Percentiles rank a stretch among this genome's conserved stretches.
These are phyloP conservation scores for Leptodermis oblonga DNA, from an alignment of 257 asterid species.

Conservation along the genomic window DNA sequence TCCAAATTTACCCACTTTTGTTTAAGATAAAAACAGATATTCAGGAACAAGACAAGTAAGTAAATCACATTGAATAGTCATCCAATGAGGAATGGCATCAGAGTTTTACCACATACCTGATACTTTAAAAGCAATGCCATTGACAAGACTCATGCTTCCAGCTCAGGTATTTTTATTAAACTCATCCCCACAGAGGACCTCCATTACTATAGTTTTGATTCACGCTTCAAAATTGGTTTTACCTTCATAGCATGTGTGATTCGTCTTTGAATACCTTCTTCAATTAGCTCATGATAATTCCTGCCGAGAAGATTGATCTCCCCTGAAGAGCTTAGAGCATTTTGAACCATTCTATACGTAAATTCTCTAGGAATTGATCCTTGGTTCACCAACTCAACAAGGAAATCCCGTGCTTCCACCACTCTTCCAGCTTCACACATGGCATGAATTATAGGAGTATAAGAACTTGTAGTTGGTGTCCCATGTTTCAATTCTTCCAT, in stretches of 20 bases:
- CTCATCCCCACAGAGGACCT: background rate
- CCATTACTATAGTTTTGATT: background rate
- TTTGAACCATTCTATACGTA: slow-evolving; percentile 58
- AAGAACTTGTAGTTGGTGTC: slow-evolving; percentile 62
- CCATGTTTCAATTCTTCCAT: slow-evolving; percentile 67
- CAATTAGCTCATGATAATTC: slow-evolving; percentile 35
- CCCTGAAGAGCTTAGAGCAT: slow-evolving; percentile 42
- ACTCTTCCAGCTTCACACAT: slow-evolving; percentile 79
- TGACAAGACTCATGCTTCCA: background rate
- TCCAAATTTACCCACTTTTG: background rate
- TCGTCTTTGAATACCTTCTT: slow-evolving; percentile 55
- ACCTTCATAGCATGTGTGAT: slow-evolving; percentile 48
- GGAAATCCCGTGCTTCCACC: slow-evolving; percentile 53
- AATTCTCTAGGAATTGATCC: slow-evolving; percentile 81
- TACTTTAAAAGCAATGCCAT: background rate
- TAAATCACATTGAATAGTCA: background rate
- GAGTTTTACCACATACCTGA: slow-evolving; percentile 5
- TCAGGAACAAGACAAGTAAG: background rate
- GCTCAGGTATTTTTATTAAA: background rate
- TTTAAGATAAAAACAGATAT: background rate
- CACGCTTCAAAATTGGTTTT: slow-evolving; percentile 45
- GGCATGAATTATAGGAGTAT: slow-evolving; percentile 71
- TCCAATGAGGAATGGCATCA: too few relatives aligned
- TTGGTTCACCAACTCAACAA: slow-evolving; percentile 57
- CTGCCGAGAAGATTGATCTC: slow-evolving; percentile 42